These are phyloP conservation scores for Chaetomium globosum DNA, from an alignment of 2,329 filamentous ascomycete species.

Conservation along the genomic window DNA sequence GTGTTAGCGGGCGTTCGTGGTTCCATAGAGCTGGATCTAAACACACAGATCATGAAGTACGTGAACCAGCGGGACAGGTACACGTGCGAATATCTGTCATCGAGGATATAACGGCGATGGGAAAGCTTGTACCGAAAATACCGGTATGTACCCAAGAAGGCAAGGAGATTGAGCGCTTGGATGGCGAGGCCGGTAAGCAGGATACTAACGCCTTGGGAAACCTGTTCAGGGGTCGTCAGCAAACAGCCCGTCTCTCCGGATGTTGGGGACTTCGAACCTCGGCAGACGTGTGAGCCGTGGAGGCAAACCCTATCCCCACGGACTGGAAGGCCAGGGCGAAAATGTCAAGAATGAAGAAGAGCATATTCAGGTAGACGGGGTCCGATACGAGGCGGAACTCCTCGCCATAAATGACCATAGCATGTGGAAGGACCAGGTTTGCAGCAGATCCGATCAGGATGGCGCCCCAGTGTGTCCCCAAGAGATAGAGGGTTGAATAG, in stretches of 20 bases:
- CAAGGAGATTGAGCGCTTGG: slow-evolving; percentile 47
- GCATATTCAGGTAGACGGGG: slow-evolving; percentile 43
- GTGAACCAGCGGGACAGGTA: slow-evolving; percentile 50
- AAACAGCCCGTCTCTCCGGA: slow-evolving; percentile 25
- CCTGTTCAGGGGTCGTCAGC: slow-evolving; percentile 33
- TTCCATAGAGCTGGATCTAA: background rate
- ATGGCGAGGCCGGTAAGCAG: slow-evolving; percentile 51
- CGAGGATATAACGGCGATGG: slow-evolving; percentile 44
- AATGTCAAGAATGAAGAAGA: slow-evolving; percentile 43
- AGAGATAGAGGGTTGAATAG: slow-evolving; percentile 50
- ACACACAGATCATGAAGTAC: slow-evolving; percentile 50
- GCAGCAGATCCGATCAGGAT: slow-evolving; percentile 50
- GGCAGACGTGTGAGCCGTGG: slow-evolving; percentile 40
- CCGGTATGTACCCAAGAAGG: slow-evolving; percentile 46
- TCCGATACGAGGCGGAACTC: slow-evolving; percentile 43
- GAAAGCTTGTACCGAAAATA: slow-evolving; percentile 48
- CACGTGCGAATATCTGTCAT: slow-evolving; percentile 45
- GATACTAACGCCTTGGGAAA: slow-evolving; percentile 44
- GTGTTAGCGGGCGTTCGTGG: background rate
- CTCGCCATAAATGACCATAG: slow-evolving; percentile 52
- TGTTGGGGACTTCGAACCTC: slow-evolving; percentile 41
- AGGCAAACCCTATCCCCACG: slow-evolving; percentile 47
- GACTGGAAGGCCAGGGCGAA: slow-evolving; percentile 43
- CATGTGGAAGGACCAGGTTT: slow-evolving; percentile 51
- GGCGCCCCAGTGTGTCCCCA: slow-evolving; percentile 53